A percentile compares a stretch with the other conserved stretches of the same genome.
Evolutionary conservation across 331 rosid species (phyloP).

Genomic region (Cydonia oblonga): DNA sequence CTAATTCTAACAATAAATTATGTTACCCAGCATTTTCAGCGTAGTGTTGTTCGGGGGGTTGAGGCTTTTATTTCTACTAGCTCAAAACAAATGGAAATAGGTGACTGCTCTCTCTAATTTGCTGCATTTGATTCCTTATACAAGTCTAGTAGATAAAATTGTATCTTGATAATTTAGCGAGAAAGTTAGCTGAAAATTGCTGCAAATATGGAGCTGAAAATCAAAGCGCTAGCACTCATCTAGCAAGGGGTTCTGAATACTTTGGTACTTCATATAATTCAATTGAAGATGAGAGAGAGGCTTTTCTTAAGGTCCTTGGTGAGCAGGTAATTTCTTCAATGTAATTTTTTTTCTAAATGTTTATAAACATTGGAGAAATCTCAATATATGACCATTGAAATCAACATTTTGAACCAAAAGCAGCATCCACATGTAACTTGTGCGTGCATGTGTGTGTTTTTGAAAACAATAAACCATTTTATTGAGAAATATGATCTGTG

Average conservation of each 20-base stretch:
- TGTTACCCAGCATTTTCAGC: slow-evolving; percentile 68
- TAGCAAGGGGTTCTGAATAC: slow-evolving; percentile 48
- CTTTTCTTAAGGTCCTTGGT: slow-evolving; percentile 47
- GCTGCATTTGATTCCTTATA: slow-evolving; percentile 15
- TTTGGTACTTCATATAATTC: slow-evolving; percentile 48
- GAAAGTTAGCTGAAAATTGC: slow-evolving; percentile 67
- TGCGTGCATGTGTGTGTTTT: neutral
- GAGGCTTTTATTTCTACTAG: slow-evolving; percentile 60
- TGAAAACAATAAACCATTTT: neutral
- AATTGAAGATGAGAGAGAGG: slow-evolving; percentile 55
- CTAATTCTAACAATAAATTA: slow-evolving; percentile 18
- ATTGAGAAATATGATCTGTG: neutral
- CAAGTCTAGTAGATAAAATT: slow-evolving; percentile 17
- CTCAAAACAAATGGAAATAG: slow-evolving; percentile 79
- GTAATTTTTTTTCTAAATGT: neutral
- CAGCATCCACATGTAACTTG: neutral
- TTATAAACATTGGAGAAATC: slow-evolving; percentile 5
- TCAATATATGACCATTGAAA: slow-evolving; percentile 4
- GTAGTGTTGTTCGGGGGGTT: slow-evolving; percentile 71
- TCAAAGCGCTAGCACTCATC: slow-evolving; percentile 30
- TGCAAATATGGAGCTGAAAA: slow-evolving; percentile 65
- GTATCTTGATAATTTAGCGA: slow-evolving; percentile 32
- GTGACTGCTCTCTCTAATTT: slow-evolving; percentile 27
- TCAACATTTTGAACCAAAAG: neutral
- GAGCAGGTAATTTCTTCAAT: slow-evolving; percentile 59